Evolutionary conservation across 768 basidiomycete species (phyloP).

Genomic region (Boletus coccyginus): DNA sequence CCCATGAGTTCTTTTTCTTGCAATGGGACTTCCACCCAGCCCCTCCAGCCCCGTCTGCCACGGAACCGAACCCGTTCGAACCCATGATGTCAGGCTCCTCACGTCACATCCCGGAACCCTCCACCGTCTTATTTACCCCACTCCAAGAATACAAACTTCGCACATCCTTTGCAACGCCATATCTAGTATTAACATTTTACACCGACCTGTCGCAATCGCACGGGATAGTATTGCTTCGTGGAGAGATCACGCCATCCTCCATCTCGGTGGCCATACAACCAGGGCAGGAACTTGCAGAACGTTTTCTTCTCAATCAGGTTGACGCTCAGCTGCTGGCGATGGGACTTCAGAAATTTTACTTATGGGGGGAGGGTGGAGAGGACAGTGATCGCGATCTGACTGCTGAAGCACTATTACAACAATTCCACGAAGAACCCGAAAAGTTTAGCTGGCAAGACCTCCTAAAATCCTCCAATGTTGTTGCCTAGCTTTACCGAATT

Average conservation of each 20-base stretch:
- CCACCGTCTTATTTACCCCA: slow-evolving; percentile 90
- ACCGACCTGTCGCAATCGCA: slow-evolving; percentile 83
- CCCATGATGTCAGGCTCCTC: slow-evolving; percentile 24
- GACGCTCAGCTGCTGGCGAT: slow-evolving; percentile 85
- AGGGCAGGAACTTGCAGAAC: slow-evolving; percentile 23
- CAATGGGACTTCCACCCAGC: slow-evolving; percentile 87
- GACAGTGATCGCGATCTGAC: neutral
- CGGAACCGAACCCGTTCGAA: slow-evolving; percentile 43
- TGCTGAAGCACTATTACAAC: slow-evolving; percentile 49
- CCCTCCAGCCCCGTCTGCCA: slow-evolving; percentile 56
- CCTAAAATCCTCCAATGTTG: slow-evolving; percentile 45
- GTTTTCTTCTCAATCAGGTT: slow-evolving; percentile 66
- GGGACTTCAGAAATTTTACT: slow-evolving; percentile 82
- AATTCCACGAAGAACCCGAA: slow-evolving; percentile 76
- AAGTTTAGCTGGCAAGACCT: slow-evolving; percentile 84
- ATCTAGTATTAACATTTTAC: slow-evolving; percentile 88
- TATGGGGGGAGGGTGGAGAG: slow-evolving; percentile 46
- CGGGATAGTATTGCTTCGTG: slow-evolving; percentile 80
- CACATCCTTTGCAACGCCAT: slow-evolving; percentile 83
- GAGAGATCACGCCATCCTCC: slow-evolving; percentile 81
- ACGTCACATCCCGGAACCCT: slow-evolving; percentile 45
- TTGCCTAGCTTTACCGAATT: slow-evolving; percentile 5
- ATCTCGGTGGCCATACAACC: slow-evolving; percentile 35
- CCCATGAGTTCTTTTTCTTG: slow-evolving; percentile 80
- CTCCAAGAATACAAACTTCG: slow-evolving; percentile 91